Base-by-base conservation (phyloP, 768 basidiomycete species). In the Podaxis sp. region DNA sequence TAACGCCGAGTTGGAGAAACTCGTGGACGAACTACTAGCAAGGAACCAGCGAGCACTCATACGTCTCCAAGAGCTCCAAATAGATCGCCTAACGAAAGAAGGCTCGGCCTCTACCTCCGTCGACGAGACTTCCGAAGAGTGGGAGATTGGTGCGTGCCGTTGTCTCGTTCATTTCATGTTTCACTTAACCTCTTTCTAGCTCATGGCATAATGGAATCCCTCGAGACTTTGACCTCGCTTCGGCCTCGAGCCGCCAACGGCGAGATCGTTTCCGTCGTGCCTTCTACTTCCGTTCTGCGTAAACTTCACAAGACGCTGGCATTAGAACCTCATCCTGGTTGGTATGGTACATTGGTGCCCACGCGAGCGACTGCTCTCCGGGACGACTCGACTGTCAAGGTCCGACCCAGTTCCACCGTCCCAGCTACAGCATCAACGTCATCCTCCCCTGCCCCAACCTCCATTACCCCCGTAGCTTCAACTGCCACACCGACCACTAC, bases 51-150 rank as follows among this genome's bases (percentile, higher is more conserved):
- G 74, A 28, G 92, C 92, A 2, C 75, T 95, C 52, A 71, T 76
- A 58, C 78, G 87, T 57, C 76, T 95, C 13, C 86, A 86, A 66
- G 82, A 85, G 66, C 77, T 94, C 53, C 92, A 94, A 69, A 76
- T 74, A 19, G 70, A 74, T 59, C 84, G 92, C 11, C 70, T 90
- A 33, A 78, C 77, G 15, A 73, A 74, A 11, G 80, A 79, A 24
- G 79, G 78, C 13, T 79, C 77, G 42, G 82, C 77, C 8, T 71
- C 72, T 38, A 78, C 77, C 58, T 63, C 64, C 11, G 85, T 86
- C 2, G 82, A 86, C 70, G 83, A 86, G 69, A 88, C 81, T 38
- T 89, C 89, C 11, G 92, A 93, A 72, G 92, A 95, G 72, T 92
- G 89, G 89, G 87, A 91, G 66, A 84, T 84, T 64, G 93, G 92